Evolutionary conservation across 108 stramenopile genomes (phyloP).

Genomic region (Seminavis robusta): DNA sequence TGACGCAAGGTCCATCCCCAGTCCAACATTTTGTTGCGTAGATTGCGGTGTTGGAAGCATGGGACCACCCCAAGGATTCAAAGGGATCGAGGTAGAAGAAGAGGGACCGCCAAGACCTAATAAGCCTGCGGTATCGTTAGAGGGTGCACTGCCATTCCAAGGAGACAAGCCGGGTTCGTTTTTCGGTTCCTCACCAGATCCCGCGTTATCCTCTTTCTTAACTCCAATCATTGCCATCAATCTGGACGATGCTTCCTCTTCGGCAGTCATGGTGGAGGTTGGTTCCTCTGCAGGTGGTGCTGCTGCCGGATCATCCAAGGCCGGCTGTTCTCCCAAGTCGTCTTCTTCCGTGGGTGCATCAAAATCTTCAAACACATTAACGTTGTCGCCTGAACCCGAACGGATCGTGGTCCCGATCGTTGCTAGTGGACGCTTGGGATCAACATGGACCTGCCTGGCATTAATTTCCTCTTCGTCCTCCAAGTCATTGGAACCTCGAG

Average conservation of each 20-base stretch:
- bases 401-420: slow-evolving; percentile 71
- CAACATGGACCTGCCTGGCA: slow-evolving; percentile 25
- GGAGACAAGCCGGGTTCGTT: background rate
- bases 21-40: background rate
- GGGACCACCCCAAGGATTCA: slow-evolving; percentile 71
- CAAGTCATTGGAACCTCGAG: background rate
- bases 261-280: slow-evolving; percentile 1
- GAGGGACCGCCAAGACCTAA: slow-evolving; percentile 18
- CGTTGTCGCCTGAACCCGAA: slow-evolving; percentile 74
- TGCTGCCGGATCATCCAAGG: background rate
- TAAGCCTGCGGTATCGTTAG: slow-evolving; percentile 11
- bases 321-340: background rate
- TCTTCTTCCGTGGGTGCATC: slow-evolving; percentile 29
- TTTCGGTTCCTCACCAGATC: slow-evolving; percentile 4
- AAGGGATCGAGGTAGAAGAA: slow-evolving; percentile 47
- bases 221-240: slow-evolving; percentile 92
- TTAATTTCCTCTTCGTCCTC: slow-evolving; percentile 9
- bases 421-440: slow-evolving; percentile 75
- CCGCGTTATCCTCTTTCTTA: slow-evolving; percentile 19
- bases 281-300: background rate
- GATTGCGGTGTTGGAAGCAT: slow-evolving; percentile 24
- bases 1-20: slow-evolving; percentile 42
- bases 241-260: slow-evolving; percentile 63
- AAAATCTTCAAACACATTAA: slow-evolving; percentile 90
- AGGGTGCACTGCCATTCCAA: background rate